A percentile compares a stretch with the other conserved stretches of the same genome.
Conservation (phyloP, 176 grass and related monocot genomes). For the Aegilops bicornis region DNA sequence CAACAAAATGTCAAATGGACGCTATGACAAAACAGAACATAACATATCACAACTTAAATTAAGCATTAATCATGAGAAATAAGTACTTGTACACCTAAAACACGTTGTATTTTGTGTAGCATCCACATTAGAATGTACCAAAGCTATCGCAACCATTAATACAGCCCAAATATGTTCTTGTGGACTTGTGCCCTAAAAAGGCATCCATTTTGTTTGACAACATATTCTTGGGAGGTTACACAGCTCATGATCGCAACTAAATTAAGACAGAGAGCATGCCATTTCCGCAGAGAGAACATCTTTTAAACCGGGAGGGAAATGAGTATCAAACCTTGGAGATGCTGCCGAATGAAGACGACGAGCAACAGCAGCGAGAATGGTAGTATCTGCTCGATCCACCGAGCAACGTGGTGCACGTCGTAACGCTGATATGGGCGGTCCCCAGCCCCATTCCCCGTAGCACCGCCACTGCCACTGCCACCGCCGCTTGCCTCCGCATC, state of each 20-base stretch:
- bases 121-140: background rate
- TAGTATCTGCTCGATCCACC: slow-evolving; percentile 96
- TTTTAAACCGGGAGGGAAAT: background rate
- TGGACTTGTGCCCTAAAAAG: background rate
- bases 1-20: background rate
- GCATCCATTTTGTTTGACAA: background rate
- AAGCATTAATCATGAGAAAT: background rate
- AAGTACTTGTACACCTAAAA: background rate
- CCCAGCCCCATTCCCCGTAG: slow-evolving; percentile 39
- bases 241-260: background rate
- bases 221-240: background rate
- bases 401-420: slow-evolving; percentile 83
- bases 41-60: background rate
- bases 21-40: background rate
- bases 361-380: slow-evolving; percentile 94
- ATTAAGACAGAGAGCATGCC: background rate
- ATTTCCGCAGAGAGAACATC: background rate
- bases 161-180: background rate
- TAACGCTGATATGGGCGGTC: slow-evolving; percentile 89
- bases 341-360: slow-evolving; percentile 97
- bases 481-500: slow-evolving; percentile 50
- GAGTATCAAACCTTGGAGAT: slow-evolving; percentile 78
- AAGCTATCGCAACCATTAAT: slow-evolving; percentile 7
- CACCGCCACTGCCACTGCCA: slow-evolving; percentile 12
- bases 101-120: background rate